A percentile compares a stretch with the other conserved stretches of the same genome.
Conservation (phyloP, 768 basidiomycete genomes). For the Sarcodon aspratus region DNA sequence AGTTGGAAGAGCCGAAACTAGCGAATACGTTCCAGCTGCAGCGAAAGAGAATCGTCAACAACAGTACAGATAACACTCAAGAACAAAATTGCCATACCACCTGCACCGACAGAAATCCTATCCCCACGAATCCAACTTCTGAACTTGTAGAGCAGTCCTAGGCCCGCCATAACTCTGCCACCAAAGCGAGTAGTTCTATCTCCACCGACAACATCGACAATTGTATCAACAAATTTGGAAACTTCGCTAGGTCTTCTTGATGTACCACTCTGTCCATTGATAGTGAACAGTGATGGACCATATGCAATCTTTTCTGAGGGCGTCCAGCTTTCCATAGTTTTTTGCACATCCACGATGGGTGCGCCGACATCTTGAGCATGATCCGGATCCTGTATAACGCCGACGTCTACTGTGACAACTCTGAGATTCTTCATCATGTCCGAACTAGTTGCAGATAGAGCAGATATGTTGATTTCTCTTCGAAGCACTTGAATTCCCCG, state of each 20-base stretch:
- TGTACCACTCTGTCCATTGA: slow-evolving; percentile 29
- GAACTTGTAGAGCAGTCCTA: slow-evolving; percentile 15
- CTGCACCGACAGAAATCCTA: slow-evolving; percentile 65
- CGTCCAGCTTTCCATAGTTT: slow-evolving; percentile 58
- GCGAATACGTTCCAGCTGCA: slow-evolving; percentile 56
- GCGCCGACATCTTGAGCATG: slow-evolving; percentile 8
- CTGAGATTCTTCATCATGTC: slow-evolving; percentile 56
- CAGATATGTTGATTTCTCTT: slow-evolving; percentile 53
- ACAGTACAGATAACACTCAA: background rate
- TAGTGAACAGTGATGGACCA: slow-evolving; percentile 52
- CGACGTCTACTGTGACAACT: slow-evolving; percentile 67
- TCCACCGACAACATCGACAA: slow-evolving; percentile 52
- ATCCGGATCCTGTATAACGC: slow-evolving; percentile 29
- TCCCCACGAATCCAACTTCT: slow-evolving; percentile 53
- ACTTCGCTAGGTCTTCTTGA: slow-evolving; percentile 45
- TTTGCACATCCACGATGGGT: slow-evolving; percentile 21
- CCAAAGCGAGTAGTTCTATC: slow-evolving; percentile 31
- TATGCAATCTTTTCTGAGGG: slow-evolving; percentile 64
- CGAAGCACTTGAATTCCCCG: slow-evolving; percentile 66
- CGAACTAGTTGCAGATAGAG: slow-evolving; percentile 34
- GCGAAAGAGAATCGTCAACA: slow-evolving; percentile 4
- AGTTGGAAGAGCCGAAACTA: slow-evolving; percentile 62
- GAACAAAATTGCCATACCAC: slow-evolving; percentile 37
- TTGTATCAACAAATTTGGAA: slow-evolving; percentile 42
- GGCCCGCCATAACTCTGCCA: slow-evolving; percentile 34